Evolutionary conservation across 345 rosid genomes (phyloP).

Genomic region (Clausena lansium): DNA sequence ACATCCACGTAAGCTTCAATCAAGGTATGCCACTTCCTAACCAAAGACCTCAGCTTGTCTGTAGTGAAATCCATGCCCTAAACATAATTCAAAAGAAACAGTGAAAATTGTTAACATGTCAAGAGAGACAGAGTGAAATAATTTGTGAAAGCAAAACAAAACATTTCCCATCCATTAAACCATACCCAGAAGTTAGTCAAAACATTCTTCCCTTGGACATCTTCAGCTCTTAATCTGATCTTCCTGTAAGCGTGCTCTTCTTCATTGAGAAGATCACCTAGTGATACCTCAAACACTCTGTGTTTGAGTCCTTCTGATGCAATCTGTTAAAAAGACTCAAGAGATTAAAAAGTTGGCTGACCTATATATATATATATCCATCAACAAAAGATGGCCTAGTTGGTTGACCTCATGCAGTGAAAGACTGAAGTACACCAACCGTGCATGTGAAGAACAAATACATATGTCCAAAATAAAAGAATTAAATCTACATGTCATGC

Average conservation of each 20-base stretch:
- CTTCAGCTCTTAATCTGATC: conserved; percentile 93
- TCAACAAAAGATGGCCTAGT: neutral
- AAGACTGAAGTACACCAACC: neutral
- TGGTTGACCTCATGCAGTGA: neutral
- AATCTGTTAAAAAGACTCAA: conserved; percentile 45
- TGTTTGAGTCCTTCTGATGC: conserved; percentile 98
- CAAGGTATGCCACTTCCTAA: conserved; percentile 90
- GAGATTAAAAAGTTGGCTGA: neutral
- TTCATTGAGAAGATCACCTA: conserved; percentile 72
- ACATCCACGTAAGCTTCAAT: conserved; percentile 94
- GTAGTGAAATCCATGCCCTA: conserved; percentile 97
- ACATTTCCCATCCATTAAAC: neutral
- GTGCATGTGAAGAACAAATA: neutral
- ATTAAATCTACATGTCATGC: neutral
- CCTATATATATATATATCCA: too few species aligned
- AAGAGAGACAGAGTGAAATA: neutral
- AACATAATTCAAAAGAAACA: neutral
- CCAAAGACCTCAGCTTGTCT: conserved; percentile 94
- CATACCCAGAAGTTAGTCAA: conserved; percentile 94
- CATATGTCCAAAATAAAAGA: neutral
- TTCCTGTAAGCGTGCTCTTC: conserved; percentile 87
- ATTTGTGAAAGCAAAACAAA: neutral
- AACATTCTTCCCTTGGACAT: conserved; percentile 88
- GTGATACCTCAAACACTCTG: conserved; percentile 44
- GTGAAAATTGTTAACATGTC: neutral